phyloP scores from a whole-genome alignment of 768 basidiomycete species.

The Hemileccinum impolitum region DNA sequence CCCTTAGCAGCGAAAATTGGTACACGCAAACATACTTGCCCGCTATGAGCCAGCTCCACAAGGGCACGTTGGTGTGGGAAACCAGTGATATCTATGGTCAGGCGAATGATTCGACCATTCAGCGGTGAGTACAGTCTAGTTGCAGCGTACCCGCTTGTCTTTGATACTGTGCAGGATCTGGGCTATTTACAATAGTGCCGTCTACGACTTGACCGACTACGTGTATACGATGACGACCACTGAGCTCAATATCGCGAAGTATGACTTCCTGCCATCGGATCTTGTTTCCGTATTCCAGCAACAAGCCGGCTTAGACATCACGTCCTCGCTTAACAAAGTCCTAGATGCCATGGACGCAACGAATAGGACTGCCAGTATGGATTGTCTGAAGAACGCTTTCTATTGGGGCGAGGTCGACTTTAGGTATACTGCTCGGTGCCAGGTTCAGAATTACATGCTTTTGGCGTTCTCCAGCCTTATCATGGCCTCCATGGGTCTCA shows the following conservation, averaged over 20 bases:
- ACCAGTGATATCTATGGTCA: conserved; percentile 34
- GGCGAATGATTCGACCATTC: conserved; percentile 36
- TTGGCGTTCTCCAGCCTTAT: conserved; percentile 53
- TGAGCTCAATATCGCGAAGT: conserved; percentile 39
- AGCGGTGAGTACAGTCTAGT: conserved; percentile 23
- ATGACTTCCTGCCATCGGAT: conserved; percentile 49
- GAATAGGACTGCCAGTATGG: conserved; percentile 38
- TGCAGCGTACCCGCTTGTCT: conserved; percentile 6
- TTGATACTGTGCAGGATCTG: conserved; percentile 40
- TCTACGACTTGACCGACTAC: conserved; percentile 70
- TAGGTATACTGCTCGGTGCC: conserved; percentile 51
- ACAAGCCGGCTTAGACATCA: conserved; percentile 59
- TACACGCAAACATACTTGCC: conserved; percentile 56
- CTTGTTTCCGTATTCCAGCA: conserved; percentile 55
- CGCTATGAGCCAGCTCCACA: conserved; percentile 51
- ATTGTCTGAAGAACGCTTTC: conserved; percentile 62
- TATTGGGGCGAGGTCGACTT: conserved; percentile 57
- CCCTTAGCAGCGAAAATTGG: conserved; percentile 44
- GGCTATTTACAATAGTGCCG: conserved; percentile 53
- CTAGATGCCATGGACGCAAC: conserved; percentile 38
- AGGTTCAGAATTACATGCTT: conserved; percentile 60
- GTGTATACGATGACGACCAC: conserved; percentile 52
- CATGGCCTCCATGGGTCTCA: conserved; percentile 52
- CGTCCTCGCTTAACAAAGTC: conserved; percentile 45
- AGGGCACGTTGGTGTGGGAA: conserved; percentile 57